These are phyloP conservation scores for Trichoderma koningiopsis DNA, from an alignment of 2,329 filamentous ascomycete genomes.

Conservation along the genomic window DNA sequence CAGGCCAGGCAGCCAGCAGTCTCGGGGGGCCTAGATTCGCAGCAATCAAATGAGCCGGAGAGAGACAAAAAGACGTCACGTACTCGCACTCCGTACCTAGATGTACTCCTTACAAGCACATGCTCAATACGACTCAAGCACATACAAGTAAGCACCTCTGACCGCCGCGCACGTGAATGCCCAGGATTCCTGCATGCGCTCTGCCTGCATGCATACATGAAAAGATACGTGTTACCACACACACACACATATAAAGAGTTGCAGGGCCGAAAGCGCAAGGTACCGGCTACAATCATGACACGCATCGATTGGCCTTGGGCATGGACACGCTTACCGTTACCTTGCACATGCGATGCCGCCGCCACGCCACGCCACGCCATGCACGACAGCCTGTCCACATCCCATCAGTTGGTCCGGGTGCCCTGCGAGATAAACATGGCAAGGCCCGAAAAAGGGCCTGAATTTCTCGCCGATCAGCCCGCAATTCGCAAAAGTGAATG, in stretches of 20 bases:
- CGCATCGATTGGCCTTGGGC: constrained; percentile 19
- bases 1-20: not conserved
- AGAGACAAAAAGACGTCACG: not conserved
- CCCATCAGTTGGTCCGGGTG: not conserved
- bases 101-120: not conserved
- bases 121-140: not conserved
- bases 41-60: not conserved
- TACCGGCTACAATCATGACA: not conserved
- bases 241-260: not conserved
- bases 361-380: constrained; percentile 13
- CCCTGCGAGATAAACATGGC: not conserved
- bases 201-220: not conserved
- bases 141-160: not conserved
- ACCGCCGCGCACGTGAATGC: not conserved
- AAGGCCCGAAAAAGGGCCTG: too few species aligned
- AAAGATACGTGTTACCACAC: not conserved
- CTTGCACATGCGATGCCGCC: too few species aligned
- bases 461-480: not conserved
- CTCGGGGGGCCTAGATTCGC: not conserved
- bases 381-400: constrained; percentile 20
- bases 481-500: not conserved
- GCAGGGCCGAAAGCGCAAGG: not conserved
- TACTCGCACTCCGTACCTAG: not conserved
- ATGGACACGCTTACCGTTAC: constrained; percentile 6
- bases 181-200: not conserved